Evolutionary conservation across 2,329 filamentous ascomycete genomes (phyloP), one percentile per base, ranked within the genome.

Genomic region (Aspergillus sp.): DNA sequence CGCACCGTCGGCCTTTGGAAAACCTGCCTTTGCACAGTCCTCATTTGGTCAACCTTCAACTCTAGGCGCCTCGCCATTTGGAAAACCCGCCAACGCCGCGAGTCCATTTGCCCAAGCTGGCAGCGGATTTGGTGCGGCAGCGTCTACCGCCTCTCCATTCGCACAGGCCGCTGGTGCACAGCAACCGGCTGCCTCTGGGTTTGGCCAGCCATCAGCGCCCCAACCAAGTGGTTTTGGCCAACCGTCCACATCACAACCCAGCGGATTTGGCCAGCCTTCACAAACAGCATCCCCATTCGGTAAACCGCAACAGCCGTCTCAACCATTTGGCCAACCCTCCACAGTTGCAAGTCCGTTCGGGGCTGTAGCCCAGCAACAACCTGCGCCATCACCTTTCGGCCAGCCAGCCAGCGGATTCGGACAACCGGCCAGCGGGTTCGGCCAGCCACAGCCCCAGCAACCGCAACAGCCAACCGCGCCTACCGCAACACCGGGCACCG

Each of bases 61-160:
- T 4, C 54, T 60, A 14, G 64, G 61, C 50, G 50, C 54, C 2
- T 57, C 63, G 11, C 59, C 63, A 17, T 72, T 78, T 50, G 73
- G 72, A 32, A 68, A 73, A 31, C 69, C 72, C 7, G 25, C 25
- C 32, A 62, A 57, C 40, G 34, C 45, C 9, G n/a, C 23, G 16
- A 48, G 46, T 34, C 67, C 72, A 2, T 83, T 84, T 56, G 76
- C 78, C 2, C 74, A 75, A 50, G 62, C 74, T 13, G 40, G 40
- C 11, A 21, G 40, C 21, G 65, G 58, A 3, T 69, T 69, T 45
- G 64, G 63, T 4, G 53, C 54, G 46, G 20, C 54, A 7, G 19
- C 50, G 9, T 52, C 50, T 14, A 42, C 47, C 2, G 31, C 41
- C 29, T 62, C 60, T 51, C 69, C 63, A 45, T 79, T 71, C 55